Evolutionary conservation across 768 basidiomycete genomes (phyloP).

Genomic region (Crassisporium funariophilum): DNA sequence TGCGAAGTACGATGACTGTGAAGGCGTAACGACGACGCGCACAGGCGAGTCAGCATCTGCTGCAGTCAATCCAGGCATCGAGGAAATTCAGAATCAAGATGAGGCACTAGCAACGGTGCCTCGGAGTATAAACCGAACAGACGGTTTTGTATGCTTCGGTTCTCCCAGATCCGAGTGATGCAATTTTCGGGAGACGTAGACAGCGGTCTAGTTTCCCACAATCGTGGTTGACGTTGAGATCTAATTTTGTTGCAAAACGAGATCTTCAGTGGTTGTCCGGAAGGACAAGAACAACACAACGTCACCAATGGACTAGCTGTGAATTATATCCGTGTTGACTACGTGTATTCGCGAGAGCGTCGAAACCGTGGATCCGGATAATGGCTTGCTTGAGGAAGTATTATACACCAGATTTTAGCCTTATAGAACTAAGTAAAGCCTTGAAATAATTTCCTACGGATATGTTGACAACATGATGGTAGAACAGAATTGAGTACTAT

Average conservation of each 20-base stretch:
- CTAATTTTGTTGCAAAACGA: background rate
- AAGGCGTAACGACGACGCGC: slow-evolving; percentile 73
- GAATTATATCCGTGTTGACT: too few species aligned
- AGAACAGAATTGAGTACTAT: too few species aligned
- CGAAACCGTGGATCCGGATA: too few species aligned
- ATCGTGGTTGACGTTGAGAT: background rate
- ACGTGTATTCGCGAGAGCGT: too few species aligned
- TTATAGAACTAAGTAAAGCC: too few species aligned
- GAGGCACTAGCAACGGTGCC: background rate
- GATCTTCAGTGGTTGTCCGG: background rate
- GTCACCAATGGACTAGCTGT: too few species aligned
- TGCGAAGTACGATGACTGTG: slow-evolving; percentile 90
- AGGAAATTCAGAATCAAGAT: background rate
- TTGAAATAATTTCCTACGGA: too few species aligned
- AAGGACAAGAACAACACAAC: background rate
- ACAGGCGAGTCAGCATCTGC: slow-evolving; percentile 49
- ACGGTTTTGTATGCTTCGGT: background rate
- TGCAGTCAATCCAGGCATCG: slow-evolving; percentile 26
- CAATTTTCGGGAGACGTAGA: slow-evolving; percentile 1
- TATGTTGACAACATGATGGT: too few species aligned
- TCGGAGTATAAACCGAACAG: background rate
- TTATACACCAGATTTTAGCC: too few species aligned
- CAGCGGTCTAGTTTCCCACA: background rate
- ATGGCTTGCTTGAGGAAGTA: too few species aligned
- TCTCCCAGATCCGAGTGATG: slow-evolving; percentile 1